Conservation (phyloP, 768 basidiomycete species). For the Trametes meyenii region DNA sequence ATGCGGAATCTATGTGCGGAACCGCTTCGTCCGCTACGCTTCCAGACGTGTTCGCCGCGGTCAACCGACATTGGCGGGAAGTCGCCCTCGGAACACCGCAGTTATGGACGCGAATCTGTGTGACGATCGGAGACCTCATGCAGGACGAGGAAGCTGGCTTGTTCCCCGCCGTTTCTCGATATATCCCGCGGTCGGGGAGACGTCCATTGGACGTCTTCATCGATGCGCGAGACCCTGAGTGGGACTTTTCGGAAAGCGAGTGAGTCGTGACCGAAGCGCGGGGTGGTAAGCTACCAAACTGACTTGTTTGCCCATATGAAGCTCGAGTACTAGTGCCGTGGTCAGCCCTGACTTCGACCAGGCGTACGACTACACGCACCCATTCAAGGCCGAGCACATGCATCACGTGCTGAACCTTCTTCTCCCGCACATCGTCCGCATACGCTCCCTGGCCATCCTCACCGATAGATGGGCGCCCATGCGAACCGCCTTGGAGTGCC, state of each 20-base stretch:
- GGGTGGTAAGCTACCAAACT: not conserved
- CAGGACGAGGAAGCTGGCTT: not conserved
- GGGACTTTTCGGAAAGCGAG: constrained; percentile 59
- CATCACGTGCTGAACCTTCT: constrained; percentile 47
- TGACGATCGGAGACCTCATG: constrained; percentile 38
- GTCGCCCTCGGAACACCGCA: constrained; percentile 51
- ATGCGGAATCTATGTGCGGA: constrained; percentile 18
- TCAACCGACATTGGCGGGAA: constrained; percentile 55
- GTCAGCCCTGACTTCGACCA: constrained; percentile 21
- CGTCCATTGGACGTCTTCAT: constrained; percentile 58
- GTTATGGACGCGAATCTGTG: constrained; percentile 59
- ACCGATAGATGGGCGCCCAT: constrained; percentile 64
- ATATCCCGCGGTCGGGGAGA: constrained; percentile 47
- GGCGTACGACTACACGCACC: constrained; percentile 23
- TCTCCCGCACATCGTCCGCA: constrained; percentile 54
- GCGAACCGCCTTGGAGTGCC: constrained; percentile 49
- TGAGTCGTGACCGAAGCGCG: constrained; percentile 24
- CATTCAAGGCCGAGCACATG: constrained; percentile 38
- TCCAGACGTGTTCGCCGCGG: constrained; percentile 50
- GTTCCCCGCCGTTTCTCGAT: constrained; percentile 32
- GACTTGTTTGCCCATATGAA: not conserved
- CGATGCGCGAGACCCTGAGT: constrained; percentile 59
- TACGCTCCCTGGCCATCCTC: constrained; percentile 55
- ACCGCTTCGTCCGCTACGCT: constrained; percentile 32
- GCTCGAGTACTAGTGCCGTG: constrained; percentile 5